Conservation (phyloP, 208 protist species). For the Entamoeba invadens region DNA sequence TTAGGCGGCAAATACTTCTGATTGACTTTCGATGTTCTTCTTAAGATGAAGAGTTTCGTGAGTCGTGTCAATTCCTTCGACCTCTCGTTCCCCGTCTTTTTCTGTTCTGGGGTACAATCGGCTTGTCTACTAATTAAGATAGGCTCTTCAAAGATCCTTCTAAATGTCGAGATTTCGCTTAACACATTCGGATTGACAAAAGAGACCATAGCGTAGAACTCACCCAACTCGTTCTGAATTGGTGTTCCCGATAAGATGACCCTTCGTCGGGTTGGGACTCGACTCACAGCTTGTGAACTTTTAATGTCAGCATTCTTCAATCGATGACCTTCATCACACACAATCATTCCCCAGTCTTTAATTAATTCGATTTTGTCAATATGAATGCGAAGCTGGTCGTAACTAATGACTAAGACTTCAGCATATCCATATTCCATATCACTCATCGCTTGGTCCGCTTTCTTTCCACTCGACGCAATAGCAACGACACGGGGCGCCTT, state of each 20-base stretch:
- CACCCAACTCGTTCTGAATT: slow-evolving; percentile 64
- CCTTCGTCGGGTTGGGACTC: slow-evolving; percentile 47
- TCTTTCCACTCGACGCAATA: background rate
- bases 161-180: slow-evolving; percentile 52
- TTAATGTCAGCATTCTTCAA: slow-evolving; percentile 64
- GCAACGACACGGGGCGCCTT: background rate
- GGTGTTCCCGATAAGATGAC: slow-evolving; percentile 69
- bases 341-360: slow-evolving; percentile 52
- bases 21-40: slow-evolving; percentile 63
- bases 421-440: slow-evolving; percentile 10
- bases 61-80: slow-evolving; percentile 57
- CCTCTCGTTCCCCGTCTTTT: slow-evolving; percentile 39
- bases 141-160: slow-evolving; percentile 48
- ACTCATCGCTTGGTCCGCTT: background rate
- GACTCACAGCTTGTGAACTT: slow-evolving; percentile 35
- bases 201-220: slow-evolving; percentile 73
- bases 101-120: slow-evolving; percentile 26
- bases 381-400: slow-evolving; percentile 57
- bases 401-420: slow-evolving; percentile 54
- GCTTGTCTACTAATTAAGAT: slow-evolving; percentile 43
- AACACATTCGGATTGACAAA: slow-evolving; percentile 75
- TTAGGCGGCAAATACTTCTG: slow-evolving; percentile 64
- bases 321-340: slow-evolving; percentile 75
- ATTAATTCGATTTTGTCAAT: slow-evolving; percentile 32
- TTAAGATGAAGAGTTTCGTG: slow-evolving; percentile 64